Evolutionary conservation across 495 filamentous ascomycete genomes (phyloP).

Genomic region (Aspergillus sclerotioniger): DNA sequence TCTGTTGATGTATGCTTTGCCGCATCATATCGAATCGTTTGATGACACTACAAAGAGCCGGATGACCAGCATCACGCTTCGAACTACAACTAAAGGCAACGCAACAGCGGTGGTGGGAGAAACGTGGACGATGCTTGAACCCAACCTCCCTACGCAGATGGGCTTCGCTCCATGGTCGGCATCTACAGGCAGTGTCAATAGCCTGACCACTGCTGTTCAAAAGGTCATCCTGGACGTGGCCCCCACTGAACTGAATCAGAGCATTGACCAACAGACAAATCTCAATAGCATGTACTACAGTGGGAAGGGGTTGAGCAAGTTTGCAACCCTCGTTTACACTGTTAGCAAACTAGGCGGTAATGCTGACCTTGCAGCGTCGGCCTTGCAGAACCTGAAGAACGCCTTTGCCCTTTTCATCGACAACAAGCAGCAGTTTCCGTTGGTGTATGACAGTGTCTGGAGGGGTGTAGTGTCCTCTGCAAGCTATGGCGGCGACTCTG

Average conservation of each 20-base stretch:
- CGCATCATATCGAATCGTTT: constrained; percentile 81
- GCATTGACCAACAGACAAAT: constrained; percentile 68
- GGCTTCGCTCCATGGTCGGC: constrained; percentile 74
- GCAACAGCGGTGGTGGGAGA: constrained; percentile 72
- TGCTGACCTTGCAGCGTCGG: constrained; percentile 53
- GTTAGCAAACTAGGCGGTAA: constrained; percentile 65
- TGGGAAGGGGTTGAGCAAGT: constrained; percentile 90
- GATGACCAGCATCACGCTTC: constrained; percentile 60
- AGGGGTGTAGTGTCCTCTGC: constrained; percentile 81
- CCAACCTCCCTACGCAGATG: constrained; percentile 67
- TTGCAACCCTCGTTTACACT: constrained; percentile 70
- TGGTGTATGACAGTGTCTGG: constrained; percentile 83
- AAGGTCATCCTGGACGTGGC: constrained; percentile 57
- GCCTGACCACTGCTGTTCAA: constrained; percentile 52
- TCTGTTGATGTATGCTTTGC: constrained; percentile 84
- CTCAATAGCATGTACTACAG: constrained; percentile 93
- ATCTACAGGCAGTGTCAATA: constrained; percentile 43
- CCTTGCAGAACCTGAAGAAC: constrained; percentile 66
- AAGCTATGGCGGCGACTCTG: constrained; percentile 72
- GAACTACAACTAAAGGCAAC: constrained; percentile 84
- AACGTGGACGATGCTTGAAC: constrained; percentile 76
- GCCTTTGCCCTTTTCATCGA: constrained; percentile 73
- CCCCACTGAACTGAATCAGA: constrained; percentile 64
- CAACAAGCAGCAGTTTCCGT: constrained; percentile 73
- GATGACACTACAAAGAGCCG: constrained; percentile 53